Evolutionary conservation across 1,284 basidiomycete genomes (phyloP), one percentile per base, ranked within the genome.

Genomic region (Leccinum laetum): DNA sequence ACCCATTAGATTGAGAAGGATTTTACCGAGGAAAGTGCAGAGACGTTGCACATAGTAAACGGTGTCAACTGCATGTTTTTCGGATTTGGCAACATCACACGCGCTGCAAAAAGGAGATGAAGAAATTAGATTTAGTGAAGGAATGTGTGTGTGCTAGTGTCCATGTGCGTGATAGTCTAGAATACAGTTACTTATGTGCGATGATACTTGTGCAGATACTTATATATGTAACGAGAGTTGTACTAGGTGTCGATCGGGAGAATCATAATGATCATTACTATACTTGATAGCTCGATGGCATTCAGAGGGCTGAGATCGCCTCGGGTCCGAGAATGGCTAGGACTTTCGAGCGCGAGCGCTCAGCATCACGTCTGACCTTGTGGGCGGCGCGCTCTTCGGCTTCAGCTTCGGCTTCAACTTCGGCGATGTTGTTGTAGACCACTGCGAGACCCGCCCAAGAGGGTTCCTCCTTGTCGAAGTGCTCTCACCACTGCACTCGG

Each of bases 291-390:
- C 39, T n/a, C 2, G 44, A 46, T 6, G n/a, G n/a, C 9, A 18
- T 7, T 49, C 46, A 49, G 11, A 21, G 11, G 18, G 46, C 18
- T 52, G 46, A 21, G n/a, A 11, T 52, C 46, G 46, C 46, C 18
- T 52, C 46, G 46, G 18, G 46, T 21, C 11, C 46, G 4, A 52
- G 46, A 21, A 52, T 52, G 11, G 18, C 46, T 59, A 71, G 59
- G 7, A 29, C 39, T 35, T 70, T 71, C 1, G 56, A 3, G 41
- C 44, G 70, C 1, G 68, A 70, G n/a, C 70, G 65, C 13, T 37
- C 16, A 5, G 57, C 56, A 44, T 69, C 58, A 41, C 70, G 70
- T 61, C 29, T 65, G 2, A 58, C 70, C 29, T 65, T 71, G 68
- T 58, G 65, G 2, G 26, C 59, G 3, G 46, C 10, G 21, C 32